Conservation (phyloP, 345 rosid genomes). For the Brassica carinata region DNA sequence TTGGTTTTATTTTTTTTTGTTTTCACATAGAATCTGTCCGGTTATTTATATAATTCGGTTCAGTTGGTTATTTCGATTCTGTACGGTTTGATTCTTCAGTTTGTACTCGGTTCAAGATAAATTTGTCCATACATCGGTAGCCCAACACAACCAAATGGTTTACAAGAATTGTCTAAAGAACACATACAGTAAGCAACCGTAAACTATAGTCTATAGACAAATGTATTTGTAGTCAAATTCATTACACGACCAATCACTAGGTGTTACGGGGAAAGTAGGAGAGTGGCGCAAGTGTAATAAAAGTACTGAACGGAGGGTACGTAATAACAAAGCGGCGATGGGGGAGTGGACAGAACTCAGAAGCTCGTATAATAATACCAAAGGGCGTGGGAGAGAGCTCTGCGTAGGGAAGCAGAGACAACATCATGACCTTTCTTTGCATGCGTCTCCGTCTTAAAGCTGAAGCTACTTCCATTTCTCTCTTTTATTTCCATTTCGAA, state of each 20-base stretch:
- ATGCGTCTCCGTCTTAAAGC: constrained; percentile 81
- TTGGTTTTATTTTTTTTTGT: too few species aligned
- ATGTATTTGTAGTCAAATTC: too few species aligned
- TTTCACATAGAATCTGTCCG: too few species aligned
- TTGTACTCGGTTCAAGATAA: too few species aligned
- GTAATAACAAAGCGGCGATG: neutral
- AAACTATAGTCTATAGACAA: neutral
- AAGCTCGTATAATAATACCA: constrained; percentile 45
- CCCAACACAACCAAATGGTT: constrained; percentile 8
- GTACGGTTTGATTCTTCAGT: too few species aligned
- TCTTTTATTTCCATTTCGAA: neutral
- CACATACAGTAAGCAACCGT: constrained; percentile 1
- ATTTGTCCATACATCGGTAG: neutral
- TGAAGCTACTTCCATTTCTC: constrained; percentile 32
- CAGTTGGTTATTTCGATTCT: too few species aligned
- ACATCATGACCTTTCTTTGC: constrained; percentile 71
- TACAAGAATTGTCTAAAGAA: neutral
- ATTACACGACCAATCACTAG: neutral
- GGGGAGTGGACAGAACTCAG: constrained; percentile 31
- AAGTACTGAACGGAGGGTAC: constrained; percentile 9
- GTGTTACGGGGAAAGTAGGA: neutral
- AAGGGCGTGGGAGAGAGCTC: constrained; percentile 46
- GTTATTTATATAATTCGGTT: too few species aligned
- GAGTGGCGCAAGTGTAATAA: constrained; percentile 33
- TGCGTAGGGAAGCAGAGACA: constrained; percentile 71